Evolutionary conservation across 257 asterid genomes (phyloP).

Genomic region (Apocynum venetum): DNA sequence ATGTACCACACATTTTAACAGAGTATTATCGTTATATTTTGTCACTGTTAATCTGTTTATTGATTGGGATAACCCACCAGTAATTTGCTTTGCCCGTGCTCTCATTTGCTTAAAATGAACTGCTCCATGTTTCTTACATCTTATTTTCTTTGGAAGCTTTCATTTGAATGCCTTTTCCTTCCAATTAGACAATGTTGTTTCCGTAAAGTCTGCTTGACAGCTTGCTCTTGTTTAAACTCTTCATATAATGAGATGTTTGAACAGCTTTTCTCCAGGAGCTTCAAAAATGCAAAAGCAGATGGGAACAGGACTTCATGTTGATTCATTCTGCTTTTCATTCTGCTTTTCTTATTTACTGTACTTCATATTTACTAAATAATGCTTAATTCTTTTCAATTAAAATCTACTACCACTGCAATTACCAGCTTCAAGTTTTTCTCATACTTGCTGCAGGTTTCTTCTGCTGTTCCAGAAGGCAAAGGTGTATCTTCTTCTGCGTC

Average conservation of each 20-base stretch:
- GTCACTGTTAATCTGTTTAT: background rate
- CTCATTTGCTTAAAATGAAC: background rate
- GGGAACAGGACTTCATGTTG: background rate
- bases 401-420: background rate
- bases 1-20: conserved; percentile 14
- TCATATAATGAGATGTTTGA: background rate
- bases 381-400: background rate
- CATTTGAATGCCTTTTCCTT: background rate
- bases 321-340: background rate
- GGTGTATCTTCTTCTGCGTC: conserved; percentile 98
- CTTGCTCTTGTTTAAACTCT: background rate
- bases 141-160: background rate
- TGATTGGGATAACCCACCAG: too few species aligned
- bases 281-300: background rate
- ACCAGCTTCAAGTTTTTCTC: background rate
- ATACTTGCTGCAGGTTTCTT: conserved; percentile 64
- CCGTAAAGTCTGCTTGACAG: background rate
- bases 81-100: background rate
- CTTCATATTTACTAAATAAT: background rate
- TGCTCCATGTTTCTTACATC: background rate
- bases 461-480: conserved; percentile 99
- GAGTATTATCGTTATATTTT: background rate
- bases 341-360: background rate
- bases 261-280: background rate
- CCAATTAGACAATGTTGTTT: background rate